Evolutionary conservation across 179 eudicot species (phyloP).

Genomic region (Kewa caespitosa): DNA sequence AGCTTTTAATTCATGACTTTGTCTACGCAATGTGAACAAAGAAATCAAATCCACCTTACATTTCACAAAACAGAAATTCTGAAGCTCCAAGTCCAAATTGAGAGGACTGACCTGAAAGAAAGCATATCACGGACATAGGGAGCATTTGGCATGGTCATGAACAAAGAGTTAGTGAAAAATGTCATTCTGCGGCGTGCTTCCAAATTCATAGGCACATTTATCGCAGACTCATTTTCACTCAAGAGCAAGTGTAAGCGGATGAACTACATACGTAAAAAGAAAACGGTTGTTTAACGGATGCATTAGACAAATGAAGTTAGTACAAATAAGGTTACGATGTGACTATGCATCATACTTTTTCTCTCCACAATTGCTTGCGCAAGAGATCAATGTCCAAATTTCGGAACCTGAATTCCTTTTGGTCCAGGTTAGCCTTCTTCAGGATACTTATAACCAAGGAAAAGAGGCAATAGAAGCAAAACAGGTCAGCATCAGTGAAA

Average conservation of each 20-base stretch:
- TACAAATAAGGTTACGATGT: background rate
- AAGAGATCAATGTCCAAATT: constrained; percentile 52
- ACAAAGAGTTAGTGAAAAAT: constrained; percentile 92
- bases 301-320: background rate
- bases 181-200: constrained; percentile 98
- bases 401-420: constrained; percentile 73
- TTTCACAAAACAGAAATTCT: background rate
- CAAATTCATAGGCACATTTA: constrained; percentile 90
- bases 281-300: background rate
- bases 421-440: constrained; percentile 38
- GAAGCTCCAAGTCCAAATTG: background rate
- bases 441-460: constrained; percentile 41
- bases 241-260: constrained; percentile 81
- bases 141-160: constrained; percentile 95
- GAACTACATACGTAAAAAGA: constrained; percentile 40
- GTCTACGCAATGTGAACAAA: background rate
- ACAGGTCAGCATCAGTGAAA: background rate
- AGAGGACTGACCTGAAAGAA: constrained; percentile 82
- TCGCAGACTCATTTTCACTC: constrained; percentile 96
- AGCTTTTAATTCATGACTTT: background rate
- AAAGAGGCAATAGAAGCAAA: background rate
- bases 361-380: constrained; percentile 63
- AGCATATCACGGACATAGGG: constrained; percentile 98
- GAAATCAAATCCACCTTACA: constrained; percentile 1
- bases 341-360: constrained; percentile 51